These are phyloP conservation scores for Populus euphratica DNA, from an alignment of 345 rosid genomes.

Conservation along the genomic window DNA sequence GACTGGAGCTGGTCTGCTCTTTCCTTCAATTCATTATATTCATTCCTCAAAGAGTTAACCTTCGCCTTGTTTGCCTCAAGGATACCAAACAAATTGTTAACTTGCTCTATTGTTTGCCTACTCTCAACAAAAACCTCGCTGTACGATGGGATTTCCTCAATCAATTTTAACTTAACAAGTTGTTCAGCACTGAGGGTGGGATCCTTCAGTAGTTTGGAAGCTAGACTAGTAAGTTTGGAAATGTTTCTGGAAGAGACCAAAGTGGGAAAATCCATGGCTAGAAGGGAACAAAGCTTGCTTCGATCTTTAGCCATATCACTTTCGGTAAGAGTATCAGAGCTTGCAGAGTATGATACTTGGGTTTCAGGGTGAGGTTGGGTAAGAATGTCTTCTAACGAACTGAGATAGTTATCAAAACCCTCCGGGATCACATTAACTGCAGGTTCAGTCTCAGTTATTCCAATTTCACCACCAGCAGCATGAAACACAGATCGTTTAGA, in stretches of 20 bases:
- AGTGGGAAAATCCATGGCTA: slow-evolving; percentile 52
- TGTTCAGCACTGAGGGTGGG: slow-evolving; percentile 57
- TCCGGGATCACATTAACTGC: slow-evolving; percentile 36
- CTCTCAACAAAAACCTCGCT: slow-evolving; percentile 54
- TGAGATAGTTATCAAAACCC: slow-evolving; percentile 63
- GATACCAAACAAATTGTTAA: slow-evolving; percentile 37
- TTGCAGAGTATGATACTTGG: slow-evolving; percentile 7
- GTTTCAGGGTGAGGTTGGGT: slow-evolving; percentile 36
- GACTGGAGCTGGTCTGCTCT: slow-evolving; percentile 42
- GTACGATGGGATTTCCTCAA: slow-evolving; percentile 60
- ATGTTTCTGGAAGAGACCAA: slow-evolving; percentile 45
- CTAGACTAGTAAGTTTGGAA: slow-evolving; percentile 40
- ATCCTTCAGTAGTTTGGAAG: slow-evolving; percentile 46
- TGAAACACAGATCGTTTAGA: slow-evolving; percentile 14
- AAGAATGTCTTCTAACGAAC: slow-evolving; percentile 56
- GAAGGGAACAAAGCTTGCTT: slow-evolving; percentile 51
- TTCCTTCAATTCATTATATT: slow-evolving; percentile 55
- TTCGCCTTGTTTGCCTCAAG: slow-evolving; percentile 54
- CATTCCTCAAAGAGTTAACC: slow-evolving; percentile 51
- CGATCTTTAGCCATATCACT: slow-evolving; percentile 51
- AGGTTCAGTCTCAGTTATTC: slow-evolving; percentile 18
- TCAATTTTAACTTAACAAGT: slow-evolving; percentile 55
- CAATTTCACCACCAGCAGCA: slow-evolving; percentile 14
- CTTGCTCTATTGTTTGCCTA: slow-evolving; percentile 38
- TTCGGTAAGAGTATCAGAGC: slow-evolving; percentile 23